phyloP scores from a whole-genome alignment of 805 yeast genomes.

The Debaryomyces tyrocola region DNA sequence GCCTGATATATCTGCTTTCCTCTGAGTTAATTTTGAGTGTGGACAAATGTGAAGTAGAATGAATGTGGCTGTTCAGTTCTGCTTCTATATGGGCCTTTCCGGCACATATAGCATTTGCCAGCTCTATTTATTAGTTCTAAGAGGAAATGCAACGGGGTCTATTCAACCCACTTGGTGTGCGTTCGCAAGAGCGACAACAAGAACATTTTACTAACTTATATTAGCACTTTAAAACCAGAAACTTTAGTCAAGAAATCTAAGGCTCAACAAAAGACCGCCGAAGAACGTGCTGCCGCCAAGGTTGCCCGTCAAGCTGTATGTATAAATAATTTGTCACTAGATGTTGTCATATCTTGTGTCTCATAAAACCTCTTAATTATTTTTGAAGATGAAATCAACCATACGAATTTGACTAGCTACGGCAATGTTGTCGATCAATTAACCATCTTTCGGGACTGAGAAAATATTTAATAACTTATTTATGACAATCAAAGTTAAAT shows the following conservation, averaged over 20 bases:
- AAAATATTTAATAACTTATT: conserved; percentile 15
- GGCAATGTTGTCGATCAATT: conserved; percentile 72
- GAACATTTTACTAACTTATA: conserved; percentile 22
- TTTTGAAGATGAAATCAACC: conserved; percentile 55
- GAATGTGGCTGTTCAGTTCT: conserved; percentile 43
- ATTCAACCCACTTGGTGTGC: neutral
- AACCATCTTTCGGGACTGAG: conserved; percentile 90
- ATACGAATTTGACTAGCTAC: conserved; percentile 59
- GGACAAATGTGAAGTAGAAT: conserved; percentile 29
- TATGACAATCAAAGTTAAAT: neutral
- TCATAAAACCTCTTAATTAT: conserved; percentile 4
- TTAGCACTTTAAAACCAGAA: conserved; percentile 70
- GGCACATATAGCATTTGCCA: conserved; percentile 15
- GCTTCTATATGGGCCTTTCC: conserved; percentile 22
- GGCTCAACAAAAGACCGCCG: conserved; percentile 75
- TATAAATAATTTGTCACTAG: conserved; percentile 22
- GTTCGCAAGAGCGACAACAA: neutral
- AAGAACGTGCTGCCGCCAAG: conserved; percentile 78
- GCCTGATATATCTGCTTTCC: conserved; percentile 47
- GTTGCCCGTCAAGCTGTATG: conserved; percentile 79
- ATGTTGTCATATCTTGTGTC: neutral
- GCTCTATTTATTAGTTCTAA: conserved; percentile 3
- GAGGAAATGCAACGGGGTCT: neutral
- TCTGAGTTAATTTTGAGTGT: conserved; percentile 28
- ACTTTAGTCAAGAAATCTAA: conserved; percentile 79